Evolutionary conservation across 1,139 yeast species (phyloP), one percentile per base, ranked within the genome.

Genomic region (Blastobotrys illinoisensis): DNA sequence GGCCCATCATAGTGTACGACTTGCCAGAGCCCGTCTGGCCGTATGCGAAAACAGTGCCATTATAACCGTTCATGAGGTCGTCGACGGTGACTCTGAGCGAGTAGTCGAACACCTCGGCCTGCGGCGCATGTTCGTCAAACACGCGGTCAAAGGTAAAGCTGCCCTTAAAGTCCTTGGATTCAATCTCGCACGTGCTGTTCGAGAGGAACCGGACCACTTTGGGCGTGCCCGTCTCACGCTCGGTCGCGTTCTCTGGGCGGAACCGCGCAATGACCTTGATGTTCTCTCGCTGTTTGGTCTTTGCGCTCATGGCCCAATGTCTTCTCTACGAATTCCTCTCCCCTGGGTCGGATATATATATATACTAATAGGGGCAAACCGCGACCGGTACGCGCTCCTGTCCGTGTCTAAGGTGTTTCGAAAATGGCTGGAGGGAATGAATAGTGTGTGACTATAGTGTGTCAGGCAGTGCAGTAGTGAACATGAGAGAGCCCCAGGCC

Each of bases 1-100:
- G 66, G 0, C 97, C 97, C 79, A 87, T 80, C 95, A 90, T 86
- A 1, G 96, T 86, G 66, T 82, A 83, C 0, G 96, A 82, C 66
- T 89, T 89, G 2, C 97, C 97, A 1, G 95, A 80, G 0, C 96
- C 95, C 0, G 95, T 86, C 67, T 88, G 96, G 6, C 97, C 97
- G 68, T 88, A 90, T 1, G 96, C 91, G 48, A 90, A 72, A 0
- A 90, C 85, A 0, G 96, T 84, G 19, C 95, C 93, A 68, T 90
- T 88, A 66, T 86, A 88, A 0, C 97, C 97, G 46, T 79, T 76
- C 59, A 88, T 77, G 44, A 88, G 75, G 61, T 86, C 93, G 49
- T 82, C 85, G 2, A 85, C 85, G 2, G 82, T 82, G 47, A 77
- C 80, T 48, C 72, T 67, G 14, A 86, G 77, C 1, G 88, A 79